phyloP scores from a whole-genome alignment of 805 yeast species.

The Candida argentea region DNA sequence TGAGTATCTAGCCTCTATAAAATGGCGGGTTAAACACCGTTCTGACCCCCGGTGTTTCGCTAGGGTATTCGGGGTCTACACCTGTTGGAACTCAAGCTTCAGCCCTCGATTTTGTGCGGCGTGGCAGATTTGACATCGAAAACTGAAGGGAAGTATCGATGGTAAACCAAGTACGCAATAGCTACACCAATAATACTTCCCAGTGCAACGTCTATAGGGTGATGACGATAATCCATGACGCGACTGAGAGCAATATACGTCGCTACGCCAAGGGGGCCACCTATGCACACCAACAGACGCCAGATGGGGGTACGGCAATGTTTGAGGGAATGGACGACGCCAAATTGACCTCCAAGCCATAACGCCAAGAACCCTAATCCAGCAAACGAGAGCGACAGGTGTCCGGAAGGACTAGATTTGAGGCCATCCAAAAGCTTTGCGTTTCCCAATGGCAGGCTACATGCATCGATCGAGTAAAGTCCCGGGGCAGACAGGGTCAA shows the following conservation, averaged over 20 bases:
- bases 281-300: slow-evolving; percentile 5
- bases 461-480: slow-evolving; percentile 13
- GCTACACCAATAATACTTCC: slow-evolving; percentile 23
- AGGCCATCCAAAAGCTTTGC: slow-evolving; percentile 37
- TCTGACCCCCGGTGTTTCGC: too few species aligned
- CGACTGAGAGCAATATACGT: slow-evolving; percentile 16
- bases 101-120: too few species aligned
- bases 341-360: slow-evolving; percentile 38
- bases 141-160: slow-evolving; percentile 16
- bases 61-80: too few species aligned
- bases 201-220: slow-evolving; percentile 23
- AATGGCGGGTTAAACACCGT: too few species aligned
- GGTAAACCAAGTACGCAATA: slow-evolving; percentile 17
- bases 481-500: slow-evolving; percentile 13
- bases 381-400: slow-evolving; percentile 42
- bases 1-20: too few species aligned
- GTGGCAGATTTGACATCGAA: slow-evolving; percentile 2
- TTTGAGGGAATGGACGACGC: slow-evolving; percentile 6
- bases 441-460: slow-evolving; percentile 16
- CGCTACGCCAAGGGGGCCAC: slow-evolving; percentile 13
- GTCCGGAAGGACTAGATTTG: slow-evolving; percentile 52
- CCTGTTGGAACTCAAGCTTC: slow-evolving; percentile 2
- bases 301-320: slow-evolving; percentile 3
- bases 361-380: slow-evolving; percentile 38
- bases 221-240: slow-evolving; percentile 20